Evolutionary conservation across 306 rosid species (phyloP).

Genomic region (Castanea crenata): DNA sequence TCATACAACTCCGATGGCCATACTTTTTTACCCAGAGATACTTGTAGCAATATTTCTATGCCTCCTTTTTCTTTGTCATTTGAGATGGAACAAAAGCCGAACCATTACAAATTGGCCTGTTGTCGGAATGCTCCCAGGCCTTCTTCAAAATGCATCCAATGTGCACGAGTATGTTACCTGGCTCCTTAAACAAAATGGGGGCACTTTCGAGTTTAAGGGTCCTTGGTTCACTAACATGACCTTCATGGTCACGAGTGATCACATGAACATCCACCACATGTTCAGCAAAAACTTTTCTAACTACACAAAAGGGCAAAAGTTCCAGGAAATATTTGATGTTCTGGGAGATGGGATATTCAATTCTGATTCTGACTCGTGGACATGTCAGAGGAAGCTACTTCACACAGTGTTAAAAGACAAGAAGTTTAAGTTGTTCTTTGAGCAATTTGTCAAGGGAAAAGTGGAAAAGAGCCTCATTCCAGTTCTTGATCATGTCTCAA

Average conservation of each 20-base stretch:
- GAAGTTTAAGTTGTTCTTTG: slow-evolving; percentile 4
- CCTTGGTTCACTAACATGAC: slow-evolving; percentile 32
- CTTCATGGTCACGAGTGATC: slow-evolving; percentile 23
- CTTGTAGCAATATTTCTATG: not conserved
- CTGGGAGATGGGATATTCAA: slow-evolving; percentile 38
- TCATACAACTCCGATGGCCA: not conserved
- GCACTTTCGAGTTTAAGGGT: slow-evolving; percentile 24
- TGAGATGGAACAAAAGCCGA: slow-evolving; percentile 4
- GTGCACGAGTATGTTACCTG: slow-evolving; percentile 18
- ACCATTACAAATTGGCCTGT: slow-evolving; percentile 28
- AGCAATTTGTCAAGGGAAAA: not conserved
- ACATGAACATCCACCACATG: slow-evolving; percentile 31
- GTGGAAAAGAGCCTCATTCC: slow-evolving; percentile 24
- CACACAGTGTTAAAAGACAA: not conserved
- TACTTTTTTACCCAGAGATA: not conserved
- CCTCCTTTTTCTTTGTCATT: not conserved
- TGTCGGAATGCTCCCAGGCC: slow-evolving; percentile 40
- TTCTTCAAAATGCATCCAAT: not conserved
- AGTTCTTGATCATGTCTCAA: slow-evolving; percentile 4
- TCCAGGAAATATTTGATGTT: slow-evolving; percentile 16
- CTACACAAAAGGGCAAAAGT: slow-evolving; percentile 19
- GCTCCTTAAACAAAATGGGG: not conserved
- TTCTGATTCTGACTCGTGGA: slow-evolving; percentile 35
- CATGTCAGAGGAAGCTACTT: slow-evolving; percentile 13
- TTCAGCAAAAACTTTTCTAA: not conserved